Base-by-base conservation (phyloP, 495 filamentous ascomycete species). In the Letharia columbiana region DNA sequence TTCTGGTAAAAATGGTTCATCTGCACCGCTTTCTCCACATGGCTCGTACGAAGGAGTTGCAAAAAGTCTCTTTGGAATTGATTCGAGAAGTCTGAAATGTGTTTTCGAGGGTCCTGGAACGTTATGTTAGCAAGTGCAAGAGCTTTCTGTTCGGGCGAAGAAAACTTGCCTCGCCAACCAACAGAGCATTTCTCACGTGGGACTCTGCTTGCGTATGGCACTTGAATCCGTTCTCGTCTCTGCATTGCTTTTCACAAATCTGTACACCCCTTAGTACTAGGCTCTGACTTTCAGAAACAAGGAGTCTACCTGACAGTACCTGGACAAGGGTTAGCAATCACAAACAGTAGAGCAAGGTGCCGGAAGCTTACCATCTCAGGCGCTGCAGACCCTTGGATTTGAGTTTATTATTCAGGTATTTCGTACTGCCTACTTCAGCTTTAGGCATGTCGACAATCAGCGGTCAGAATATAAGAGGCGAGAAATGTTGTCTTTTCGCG, bases 1-100 rank as follows among this genome's bases (percentile, higher is more conserved):
- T 91, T 86, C 75, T 98, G 90, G 73, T 99, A 99, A 73, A 96
- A 97, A 61, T 90, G 86, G 67, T 98, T 98, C 10, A 91, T 81
- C 41, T 91, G 81, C 4, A 97, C 84, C 62, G 83, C 78, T 77
- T 98, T 98, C 73, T 92, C 89, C 49, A 91, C 90, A 68, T 98
- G 95, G 0, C 82, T 81, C 1, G 92, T 95, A 57, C 83, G 79
- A 13, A 98, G 78, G 6, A 89, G 79, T 65, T 84, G 77, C 4
- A 96, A 49, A 69, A 98, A 98, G 74, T 92, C 89, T 54, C 82
- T 79, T 68, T 87, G 78, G 74, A 99, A 99, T 68, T 96, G 79
- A 42, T 81, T 78, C 68, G 80, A 86, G 80, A 83, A 98, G 54
- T 89, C 82, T 60, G 91, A 79, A 67, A 97, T 94, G 71, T 56